Evolutionary conservation across 306 rosid genomes (phyloP), one percentile per base, ranked within the genome.

Genomic region (Calophaca sinica): DNA sequence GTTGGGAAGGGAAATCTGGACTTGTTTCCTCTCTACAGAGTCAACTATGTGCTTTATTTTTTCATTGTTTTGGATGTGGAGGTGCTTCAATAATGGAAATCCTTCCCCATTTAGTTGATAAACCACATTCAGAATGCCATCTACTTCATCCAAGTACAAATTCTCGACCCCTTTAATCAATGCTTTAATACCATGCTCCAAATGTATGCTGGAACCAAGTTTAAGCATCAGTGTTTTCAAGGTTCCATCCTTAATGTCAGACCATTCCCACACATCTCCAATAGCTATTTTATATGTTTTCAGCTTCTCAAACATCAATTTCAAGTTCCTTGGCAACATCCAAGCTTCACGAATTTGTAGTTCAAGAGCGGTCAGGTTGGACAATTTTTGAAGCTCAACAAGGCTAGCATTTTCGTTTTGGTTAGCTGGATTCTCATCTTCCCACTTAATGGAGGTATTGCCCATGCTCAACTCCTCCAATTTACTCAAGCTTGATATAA

Each of bases 211-310:
- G 4, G 8, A 14, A 3, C 8, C 33, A 2, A 62, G 1, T 39
- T 62, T 62, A 7, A 62, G 68, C 68, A 38, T 62, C 49, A 62
- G 15, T 62, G 68, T 62, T 7, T 62, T 62, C n/a, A 3, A 62
- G 50, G 32, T 15, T 39, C 12, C 68, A 0, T 39, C 20, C 2
- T 2, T 0, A 0, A 65, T 44, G 38, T 42, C 38, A 10, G 39
- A 44, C 70, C 70, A 65, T 28, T 65, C 54, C 70, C 70, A 65
- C 9, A 65, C 54, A 65, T 65, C 50, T 38, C 68, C 68, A 7
- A 62, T 39, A 20, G 7, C 33, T 62, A 62, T 62, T 39, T 62
- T 62, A 28, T 44, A 65, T 9, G 3, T 26, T 44, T 5, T 6
- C 20, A 65, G 54, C 70, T 65, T 65, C 70, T 44, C 54, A 65